phyloP scores from a whole-genome alignment of 441 rosid species.

The Pelargonium citronellum region DNA sequence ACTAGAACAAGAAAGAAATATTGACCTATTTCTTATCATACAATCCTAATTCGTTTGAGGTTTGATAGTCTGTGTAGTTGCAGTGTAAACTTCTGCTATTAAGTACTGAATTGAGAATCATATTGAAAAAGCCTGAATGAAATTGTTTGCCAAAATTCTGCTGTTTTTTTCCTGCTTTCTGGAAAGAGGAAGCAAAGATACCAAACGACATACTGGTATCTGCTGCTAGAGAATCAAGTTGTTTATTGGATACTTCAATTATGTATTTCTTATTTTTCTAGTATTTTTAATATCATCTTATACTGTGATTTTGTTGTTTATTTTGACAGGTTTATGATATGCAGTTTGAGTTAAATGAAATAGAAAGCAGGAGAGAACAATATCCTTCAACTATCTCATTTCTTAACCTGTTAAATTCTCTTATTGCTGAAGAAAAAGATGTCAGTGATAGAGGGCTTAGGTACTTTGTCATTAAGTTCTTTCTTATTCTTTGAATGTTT shows the following conservation, averaged over 20 bases:
- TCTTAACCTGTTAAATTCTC: conserved; percentile 77
- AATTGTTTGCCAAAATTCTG: not conserved
- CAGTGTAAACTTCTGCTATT: not conserved
- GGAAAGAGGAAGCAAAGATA: not conserved
- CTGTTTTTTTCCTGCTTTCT: not conserved
- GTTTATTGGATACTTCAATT: not conserved
- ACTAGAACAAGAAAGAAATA: not conserved
- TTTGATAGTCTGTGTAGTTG: not conserved
- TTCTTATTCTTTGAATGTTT: conserved; percentile 18
- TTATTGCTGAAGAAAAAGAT: conserved; percentile 87
- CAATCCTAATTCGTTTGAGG: not conserved
- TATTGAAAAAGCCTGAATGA: not conserved
- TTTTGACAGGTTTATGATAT: conserved; percentile 76
- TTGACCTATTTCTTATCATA: not conserved
- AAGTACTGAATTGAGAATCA: not conserved
- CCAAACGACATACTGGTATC: not conserved
- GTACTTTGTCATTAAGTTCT: conserved; percentile 36
- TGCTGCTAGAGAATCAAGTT: not conserved
- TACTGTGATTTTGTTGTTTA: conserved; percentile 1
- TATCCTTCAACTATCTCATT: conserved; percentile 93
- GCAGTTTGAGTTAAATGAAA: conserved; percentile 97
- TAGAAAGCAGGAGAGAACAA: conserved; percentile 89
- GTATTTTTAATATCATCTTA: not conserved
- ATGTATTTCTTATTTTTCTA: not conserved
- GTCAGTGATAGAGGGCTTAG: conserved; percentile 82